phyloP scores from a whole-genome alignment of 768 basidiomycete species.

The Calocybe cyanea region DNA sequence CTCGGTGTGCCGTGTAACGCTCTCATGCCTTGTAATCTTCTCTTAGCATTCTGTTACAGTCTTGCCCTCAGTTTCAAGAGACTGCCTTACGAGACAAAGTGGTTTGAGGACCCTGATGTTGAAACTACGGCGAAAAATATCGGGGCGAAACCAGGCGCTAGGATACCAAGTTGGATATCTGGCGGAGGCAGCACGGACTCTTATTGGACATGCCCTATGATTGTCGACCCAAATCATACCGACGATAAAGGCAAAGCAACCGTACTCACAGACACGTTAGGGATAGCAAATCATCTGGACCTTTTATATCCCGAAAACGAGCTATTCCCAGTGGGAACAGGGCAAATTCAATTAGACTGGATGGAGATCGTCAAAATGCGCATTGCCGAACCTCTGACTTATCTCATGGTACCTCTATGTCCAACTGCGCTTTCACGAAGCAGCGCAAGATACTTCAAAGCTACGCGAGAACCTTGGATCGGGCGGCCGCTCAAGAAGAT shows the following conservation, averaged over 20 bases:
- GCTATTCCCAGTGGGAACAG: conserved; percentile 14
- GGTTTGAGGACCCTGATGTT: conserved; percentile 41
- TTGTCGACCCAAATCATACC: conserved; percentile 12
- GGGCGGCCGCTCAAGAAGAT: conserved; percentile 10
- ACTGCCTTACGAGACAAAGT: conserved; percentile 32
- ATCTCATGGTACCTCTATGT: conserved; percentile 2
- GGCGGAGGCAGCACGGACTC: conserved; percentile 10
- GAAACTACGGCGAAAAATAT: conserved; percentile 26
- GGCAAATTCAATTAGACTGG: conserved; percentile 11
- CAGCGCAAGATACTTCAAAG: conserved; percentile 11
- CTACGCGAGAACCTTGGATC: conserved; percentile 14
- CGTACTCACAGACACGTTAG: conserved; percentile 12
- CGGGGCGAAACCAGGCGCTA: conserved; percentile 28
- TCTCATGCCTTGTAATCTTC: not conserved
- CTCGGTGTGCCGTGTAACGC: conserved; percentile 6
- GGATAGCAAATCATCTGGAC: conserved; percentile 17
- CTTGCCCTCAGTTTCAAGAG: conserved; percentile 19
- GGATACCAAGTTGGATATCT: conserved; percentile 11
- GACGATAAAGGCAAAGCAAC: conserved; percentile 9
- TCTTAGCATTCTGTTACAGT: not conserved
- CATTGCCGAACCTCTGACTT: not conserved
- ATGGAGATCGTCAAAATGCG: conserved; percentile 1
- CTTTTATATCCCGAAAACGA: conserved; percentile 14
- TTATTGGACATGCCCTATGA: conserved; percentile 15
- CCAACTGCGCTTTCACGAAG: conserved; percentile 7